Base-by-base conservation (phyloP, 345 rosid species). In the Boechera divaricarpa region DNA sequence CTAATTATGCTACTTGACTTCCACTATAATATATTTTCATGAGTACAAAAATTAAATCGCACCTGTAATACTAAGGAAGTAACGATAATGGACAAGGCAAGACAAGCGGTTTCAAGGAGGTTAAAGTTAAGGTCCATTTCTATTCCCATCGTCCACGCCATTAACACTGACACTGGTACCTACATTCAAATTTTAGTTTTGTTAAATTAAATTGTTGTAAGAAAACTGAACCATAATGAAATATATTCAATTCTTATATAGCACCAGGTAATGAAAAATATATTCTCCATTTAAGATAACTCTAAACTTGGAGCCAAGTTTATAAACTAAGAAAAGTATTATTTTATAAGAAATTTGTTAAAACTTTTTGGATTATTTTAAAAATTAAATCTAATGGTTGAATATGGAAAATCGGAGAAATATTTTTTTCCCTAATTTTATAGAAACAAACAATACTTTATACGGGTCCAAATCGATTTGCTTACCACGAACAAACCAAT, bases 401-500 rank as follows among this genome's bases (percentile, higher is more conserved):
- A 31, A 3, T 3, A 31, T 31, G 29, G 29, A 28, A 28, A 28
- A 28, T 28, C 29, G 29, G 2, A 28, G 29, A 28, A 21, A 21
- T 1, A 28, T 2, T 2, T 28, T 28, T 28, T 28, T 2, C 29
- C 29, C 29, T 28, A 28, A 28, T 28, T 28, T 28, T 28, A 28
- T 2, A 26, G 28, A 26, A 26, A 26, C 2, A 26, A 26, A 26
- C 28, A 26, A 26, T 26, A 26, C 28, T 1, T 26, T 26, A 26
- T 26, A 26, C 28, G 15, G 18, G 2, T 5, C 6, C 42, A 55
- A 38, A 24, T 7, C 5, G 42, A 48, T 10, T 6, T 28, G 77
- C 77, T 74, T 86, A 93, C 98, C 79, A 90, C 92, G 70, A 94
- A 92, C 97, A 94, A 87, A 56, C 97, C 90, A 70, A 94, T 94